Conservation (phyloP, 805 yeast species). For the Candida koratica region DNA sequence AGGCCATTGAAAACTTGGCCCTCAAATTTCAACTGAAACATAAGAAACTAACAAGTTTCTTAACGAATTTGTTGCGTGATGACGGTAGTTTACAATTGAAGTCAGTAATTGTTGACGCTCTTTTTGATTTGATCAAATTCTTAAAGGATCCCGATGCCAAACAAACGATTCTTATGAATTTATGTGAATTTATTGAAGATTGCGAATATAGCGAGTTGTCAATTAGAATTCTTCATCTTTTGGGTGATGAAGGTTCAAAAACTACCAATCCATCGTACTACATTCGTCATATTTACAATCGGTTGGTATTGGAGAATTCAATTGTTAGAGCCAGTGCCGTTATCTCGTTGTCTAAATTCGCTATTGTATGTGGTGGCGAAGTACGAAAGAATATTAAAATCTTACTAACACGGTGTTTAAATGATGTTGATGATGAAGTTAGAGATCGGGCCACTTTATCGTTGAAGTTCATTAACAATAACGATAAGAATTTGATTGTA, state of each 20-base stretch:
- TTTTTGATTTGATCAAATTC: constrained; percentile 84
- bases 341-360: constrained; percentile 86
- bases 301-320: constrained; percentile 94
- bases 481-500: constrained; percentile 48
- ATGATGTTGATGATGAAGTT: constrained; percentile 92
- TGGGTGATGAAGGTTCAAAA: constrained; percentile 93
- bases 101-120: constrained; percentile 84
- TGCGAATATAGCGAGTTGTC: constrained; percentile 94
- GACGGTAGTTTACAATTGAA: constrained; percentile 89
- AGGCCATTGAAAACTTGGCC: constrained; percentile 88
- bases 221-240: constrained; percentile 84
- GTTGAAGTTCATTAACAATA: constrained; percentile 52
- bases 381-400: constrained; percentile 68
- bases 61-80: constrained; percentile 79
- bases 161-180: constrained; percentile 76
- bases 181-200: constrained; percentile 97
- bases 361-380: constrained; percentile 65
- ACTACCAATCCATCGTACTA: constrained; percentile 83
- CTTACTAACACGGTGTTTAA: constrained; percentile 76
- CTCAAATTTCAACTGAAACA: constrained; percentile 91
- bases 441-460: constrained; percentile 95
- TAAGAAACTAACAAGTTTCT: constrained; percentile 73
- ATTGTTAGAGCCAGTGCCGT: constrained; percentile 95
- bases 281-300: constrained; percentile 93
- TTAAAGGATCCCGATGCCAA: constrained; percentile 69